A percentile compares a stretch with the other conserved stretches of the same genome.
Conservation (phyloP, 202 grass and related monocot species). For the Digitaria exilis region DNA sequence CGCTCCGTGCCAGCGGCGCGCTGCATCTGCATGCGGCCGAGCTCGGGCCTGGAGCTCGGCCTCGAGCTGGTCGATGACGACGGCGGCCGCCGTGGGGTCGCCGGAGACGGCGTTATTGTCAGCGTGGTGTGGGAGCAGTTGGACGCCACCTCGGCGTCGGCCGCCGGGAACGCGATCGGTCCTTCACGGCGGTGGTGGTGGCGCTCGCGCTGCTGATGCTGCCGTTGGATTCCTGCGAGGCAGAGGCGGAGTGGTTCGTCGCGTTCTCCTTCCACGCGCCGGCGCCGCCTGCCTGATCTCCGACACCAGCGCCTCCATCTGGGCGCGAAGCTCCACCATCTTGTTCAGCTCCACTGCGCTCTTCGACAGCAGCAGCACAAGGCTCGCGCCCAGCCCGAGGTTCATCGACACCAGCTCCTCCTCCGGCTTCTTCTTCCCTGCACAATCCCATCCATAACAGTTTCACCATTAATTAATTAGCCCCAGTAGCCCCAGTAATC, state of each 20-base stretch:
- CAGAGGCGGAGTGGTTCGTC: background rate
- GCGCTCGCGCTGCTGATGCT: background rate
- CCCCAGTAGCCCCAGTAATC: background rate
- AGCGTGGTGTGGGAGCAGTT: slow-evolving; percentile 39
- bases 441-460: background rate
- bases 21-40: slow-evolving; percentile 44
- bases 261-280: slow-evolving; percentile 53
- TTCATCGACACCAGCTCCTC: slow-evolving; percentile 71
- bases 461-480: no score
- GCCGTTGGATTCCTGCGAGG: slow-evolving; percentile 36
- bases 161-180: slow-evolving; percentile 40
- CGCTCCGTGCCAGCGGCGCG: background rate
- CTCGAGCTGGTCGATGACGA: slow-evolving; percentile 65
- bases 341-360: slow-evolving; percentile 79
- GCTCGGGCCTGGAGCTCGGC: slow-evolving; percentile 71
- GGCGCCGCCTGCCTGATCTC: slow-evolving; percentile 64
- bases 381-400: slow-evolving; percentile 71
- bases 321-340: slow-evolving; percentile 73
- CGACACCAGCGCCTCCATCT: slow-evolving; percentile 80
- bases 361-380: slow-evolving; percentile 82
- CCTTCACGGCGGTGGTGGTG: slow-evolving; percentile 39
- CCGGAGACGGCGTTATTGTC: background rate
- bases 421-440: slow-evolving; percentile 84
- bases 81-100: slow-evolving; percentile 11
- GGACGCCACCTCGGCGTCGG: slow-evolving; percentile 39